Base-by-base conservation (phyloP, 2,329 filamentous ascomycete species). In the Colletotrichum simmondsii region DNA sequence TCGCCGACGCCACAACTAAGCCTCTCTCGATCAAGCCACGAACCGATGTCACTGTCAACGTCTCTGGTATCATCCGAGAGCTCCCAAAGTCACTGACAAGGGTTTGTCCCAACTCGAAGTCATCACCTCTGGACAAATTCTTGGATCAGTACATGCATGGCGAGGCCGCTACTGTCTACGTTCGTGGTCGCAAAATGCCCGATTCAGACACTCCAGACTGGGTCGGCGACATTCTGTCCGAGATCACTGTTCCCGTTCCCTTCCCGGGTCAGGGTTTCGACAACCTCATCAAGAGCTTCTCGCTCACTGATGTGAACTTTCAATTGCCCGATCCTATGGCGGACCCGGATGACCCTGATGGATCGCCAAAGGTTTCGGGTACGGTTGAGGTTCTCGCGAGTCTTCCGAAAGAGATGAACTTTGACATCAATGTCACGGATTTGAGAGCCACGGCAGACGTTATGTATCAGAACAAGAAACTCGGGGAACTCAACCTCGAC, bases 251-350 rank as follows among this genome's bases (percentile, higher is more conserved):
- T 0, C 95, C 95, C 3, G 86, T 98, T 7, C 93, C 95, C 6
- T 93, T 98, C 74, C 94, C 95, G 0, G 95, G 95, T 5, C 91
- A 92, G 71, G 92, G 92, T 0, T 92, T 98, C 77, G 95, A 95
- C 75, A 92, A 93, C 75, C 85, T 98, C 19, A 93, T 99, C 79
- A 93, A 92, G 76, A 96, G 97, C 77, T 98, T 98, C 80, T 93
- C 95, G 26, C 85, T 98, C 75, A 91, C 92, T 2, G 90, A 98
- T 79, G 94, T 97, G 53, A 91, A 97, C 77, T 98, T 99, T 81
- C 91, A 90, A 61, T 85, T 99, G 58, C 97, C 97, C 0, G 91
- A 95, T 77, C 93, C 94, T 0, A 90, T 92, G 77, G 94, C 95
- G 2, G 91, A 95, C 22, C 94, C 94, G 0, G 90, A 89, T 70